Evolutionary conservation across 108 stramenopile genomes (phyloP).

Genomic region (Fistulifera pelliculosa): DNA sequence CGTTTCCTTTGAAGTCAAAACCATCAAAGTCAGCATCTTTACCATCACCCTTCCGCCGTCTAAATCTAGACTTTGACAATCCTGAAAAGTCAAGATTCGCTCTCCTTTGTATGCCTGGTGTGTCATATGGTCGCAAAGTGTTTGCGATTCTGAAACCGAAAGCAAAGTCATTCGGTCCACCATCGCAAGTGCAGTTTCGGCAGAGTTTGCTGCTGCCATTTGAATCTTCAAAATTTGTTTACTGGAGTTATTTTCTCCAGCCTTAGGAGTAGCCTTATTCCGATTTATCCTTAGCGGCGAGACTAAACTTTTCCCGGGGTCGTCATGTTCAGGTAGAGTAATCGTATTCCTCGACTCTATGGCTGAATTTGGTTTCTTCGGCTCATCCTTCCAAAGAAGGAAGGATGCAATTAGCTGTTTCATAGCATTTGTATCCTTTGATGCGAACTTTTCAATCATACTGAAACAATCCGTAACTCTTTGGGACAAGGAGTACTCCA

Average conservation of each 20-base stretch:
- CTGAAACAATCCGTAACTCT: slow-evolving; percentile 32
- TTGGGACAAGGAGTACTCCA: slow-evolving; percentile 14
- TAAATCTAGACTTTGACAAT: slow-evolving; percentile 12
- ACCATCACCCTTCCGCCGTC: slow-evolving; percentile 16
- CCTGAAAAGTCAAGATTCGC: slow-evolving; percentile 13
- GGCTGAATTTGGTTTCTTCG: slow-evolving; percentile 22
- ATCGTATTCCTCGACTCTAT: slow-evolving; percentile 4
- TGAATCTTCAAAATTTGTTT: slow-evolving; percentile 6
- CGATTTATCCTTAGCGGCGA: slow-evolving; percentile 7
- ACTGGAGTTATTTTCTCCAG: neutral
- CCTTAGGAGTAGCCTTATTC: slow-evolving; percentile 5
- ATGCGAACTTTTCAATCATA: slow-evolving; percentile 10
- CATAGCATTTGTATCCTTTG: slow-evolving; percentile 9
- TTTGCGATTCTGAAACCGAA: slow-evolving; percentile 30
- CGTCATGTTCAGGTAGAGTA: neutral
- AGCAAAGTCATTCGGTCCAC: slow-evolving; percentile 33
- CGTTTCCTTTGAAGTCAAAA: slow-evolving; percentile 34
- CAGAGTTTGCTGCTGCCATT: slow-evolving; percentile 16
- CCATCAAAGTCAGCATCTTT: slow-evolving; percentile 37
- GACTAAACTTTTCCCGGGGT: slow-evolving; percentile 1
- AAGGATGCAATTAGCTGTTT: slow-evolving; percentile 21
- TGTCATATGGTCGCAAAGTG: slow-evolving; percentile 24
- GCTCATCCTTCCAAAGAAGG: slow-evolving; percentile 35
- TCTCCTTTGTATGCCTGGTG: slow-evolving; percentile 6
- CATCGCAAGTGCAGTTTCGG: slow-evolving; percentile 29